Conservation (phyloP, 208 protist genomes). For the Acanthamoeba divionensis region DNA sequence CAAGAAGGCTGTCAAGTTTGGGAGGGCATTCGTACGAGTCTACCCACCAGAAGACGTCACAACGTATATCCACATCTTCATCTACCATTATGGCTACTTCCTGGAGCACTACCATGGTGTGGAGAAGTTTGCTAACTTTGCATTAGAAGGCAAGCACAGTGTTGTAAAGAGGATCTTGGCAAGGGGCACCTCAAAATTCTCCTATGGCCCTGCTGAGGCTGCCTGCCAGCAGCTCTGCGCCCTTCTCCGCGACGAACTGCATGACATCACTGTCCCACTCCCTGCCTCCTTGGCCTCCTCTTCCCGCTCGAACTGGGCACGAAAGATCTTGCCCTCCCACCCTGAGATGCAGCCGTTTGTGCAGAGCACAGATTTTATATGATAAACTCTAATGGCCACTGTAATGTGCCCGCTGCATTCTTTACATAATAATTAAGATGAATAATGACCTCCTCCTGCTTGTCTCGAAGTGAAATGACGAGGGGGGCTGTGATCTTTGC, state of each 20-base stretch:
- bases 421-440: not conserved
- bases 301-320: not conserved
- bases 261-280: not conserved
- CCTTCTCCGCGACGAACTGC: not conserved
- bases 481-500: not conserved
- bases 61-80: conserved; percentile 26
- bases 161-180: not conserved
- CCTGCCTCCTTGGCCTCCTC: not conserved
- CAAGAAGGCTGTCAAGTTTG: not conserved
- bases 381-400: not conserved
- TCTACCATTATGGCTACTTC: conserved; percentile 37
- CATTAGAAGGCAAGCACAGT: not conserved
- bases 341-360: not conserved
- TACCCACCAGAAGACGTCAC: not conserved
- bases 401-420: not conserved
- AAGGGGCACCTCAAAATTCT: not conserved
- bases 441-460: not conserved
- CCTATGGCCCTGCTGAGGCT: not conserved
- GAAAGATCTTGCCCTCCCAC: not conserved
- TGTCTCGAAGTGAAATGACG: not conserved
- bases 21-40: not conserved
- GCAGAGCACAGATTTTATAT: not conserved
- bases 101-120: not conserved
- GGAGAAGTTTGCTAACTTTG: conserved; percentile 6
- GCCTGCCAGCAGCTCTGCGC: not conserved